Conservation (phyloP, 1,284 basidiomycete species). For the Cutaneotrichosporon cavernicola region DNA sequence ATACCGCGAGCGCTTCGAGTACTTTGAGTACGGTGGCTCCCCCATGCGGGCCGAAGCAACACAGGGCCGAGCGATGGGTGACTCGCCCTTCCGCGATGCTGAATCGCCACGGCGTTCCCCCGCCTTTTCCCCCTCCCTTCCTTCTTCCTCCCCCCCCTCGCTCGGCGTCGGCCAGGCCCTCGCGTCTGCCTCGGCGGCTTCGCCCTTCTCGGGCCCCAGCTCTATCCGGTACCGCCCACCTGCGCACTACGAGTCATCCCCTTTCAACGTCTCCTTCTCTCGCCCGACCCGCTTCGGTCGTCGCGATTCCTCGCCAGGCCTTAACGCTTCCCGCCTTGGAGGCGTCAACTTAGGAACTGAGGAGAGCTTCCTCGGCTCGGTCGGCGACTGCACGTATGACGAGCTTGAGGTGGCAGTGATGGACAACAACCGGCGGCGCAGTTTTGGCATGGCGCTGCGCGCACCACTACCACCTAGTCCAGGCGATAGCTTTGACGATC, state of each 20-base stretch:
- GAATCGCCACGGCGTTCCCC: not conserved
- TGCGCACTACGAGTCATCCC: not conserved
- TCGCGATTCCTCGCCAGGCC: conserved; percentile 7
- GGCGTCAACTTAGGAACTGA: not conserved
- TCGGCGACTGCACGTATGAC: conserved; percentile 27
- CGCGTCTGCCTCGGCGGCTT: not conserved
- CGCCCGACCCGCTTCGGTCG: not conserved
- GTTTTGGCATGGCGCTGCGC: conserved; percentile 14
- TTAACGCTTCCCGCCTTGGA: conserved; percentile 8
- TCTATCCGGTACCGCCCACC: not conserved
- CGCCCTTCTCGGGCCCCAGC: not conserved
- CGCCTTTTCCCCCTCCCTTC: not conserved
- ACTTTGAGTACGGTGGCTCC: not conserved
- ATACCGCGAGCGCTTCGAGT: not conserved
- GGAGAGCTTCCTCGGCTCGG: conserved; percentile 5
- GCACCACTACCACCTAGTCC: conserved; percentile 7
- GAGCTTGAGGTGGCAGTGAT: conserved; percentile 25
- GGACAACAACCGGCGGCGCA: conserved; percentile 18
- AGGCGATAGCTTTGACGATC: conserved; percentile 2
- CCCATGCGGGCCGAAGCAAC: not conserved
- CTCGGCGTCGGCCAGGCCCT: not conserved
- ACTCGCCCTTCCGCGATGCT: not conserved
- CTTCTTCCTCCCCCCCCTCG: not conserved
- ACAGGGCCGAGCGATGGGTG: not conserved
- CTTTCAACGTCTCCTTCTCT: not conserved